Conservation (phyloP, 257 asterid species). For the Plantago ovata region DNA sequence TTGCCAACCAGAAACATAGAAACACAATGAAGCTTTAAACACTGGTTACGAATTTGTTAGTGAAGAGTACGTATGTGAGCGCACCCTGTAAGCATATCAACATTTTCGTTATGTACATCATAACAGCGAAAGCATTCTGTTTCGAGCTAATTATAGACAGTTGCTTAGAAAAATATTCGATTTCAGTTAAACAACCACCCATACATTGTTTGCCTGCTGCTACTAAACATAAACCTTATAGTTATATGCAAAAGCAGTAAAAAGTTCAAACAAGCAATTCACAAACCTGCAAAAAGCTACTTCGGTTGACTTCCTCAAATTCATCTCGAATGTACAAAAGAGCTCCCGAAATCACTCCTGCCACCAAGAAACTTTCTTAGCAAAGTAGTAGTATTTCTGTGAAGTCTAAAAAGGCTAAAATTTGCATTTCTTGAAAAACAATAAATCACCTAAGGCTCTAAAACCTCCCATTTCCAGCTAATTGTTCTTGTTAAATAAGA, state of each 20-base stretch:
- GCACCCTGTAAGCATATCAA: too few relatives aligned
- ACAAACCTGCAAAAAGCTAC: conserved; percentile 86
- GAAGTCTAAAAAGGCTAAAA: conserved; percentile 6
- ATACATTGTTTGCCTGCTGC: neutral
- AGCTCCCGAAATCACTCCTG: conserved; percentile 98
- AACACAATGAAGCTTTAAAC: too few relatives aligned
- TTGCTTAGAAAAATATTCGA: too few relatives aligned
- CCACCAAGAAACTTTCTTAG: conserved; percentile 26
- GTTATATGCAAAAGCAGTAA: neutral
- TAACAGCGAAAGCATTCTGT: too few relatives aligned
- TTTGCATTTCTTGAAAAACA: neutral
- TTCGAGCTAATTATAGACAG: too few relatives aligned
- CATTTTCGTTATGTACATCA: too few relatives aligned
- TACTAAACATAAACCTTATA: neutral
- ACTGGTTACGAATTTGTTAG: too few relatives aligned
- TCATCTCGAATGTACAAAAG: conserved; percentile 86
- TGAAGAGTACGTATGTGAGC: too few relatives aligned
- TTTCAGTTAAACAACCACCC: neutral
- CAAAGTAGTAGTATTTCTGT: neutral
- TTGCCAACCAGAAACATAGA: too few relatives aligned
- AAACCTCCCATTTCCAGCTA: neutral
- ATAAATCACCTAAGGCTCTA: neutral
- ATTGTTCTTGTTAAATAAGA: too few relatives aligned
- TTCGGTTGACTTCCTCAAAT: conserved; percentile 66
- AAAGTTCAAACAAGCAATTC: neutral